These are phyloP conservation scores for Cruciata laevipes DNA, from an alignment of 257 asterid genomes.

Conservation along the genomic window DNA sequence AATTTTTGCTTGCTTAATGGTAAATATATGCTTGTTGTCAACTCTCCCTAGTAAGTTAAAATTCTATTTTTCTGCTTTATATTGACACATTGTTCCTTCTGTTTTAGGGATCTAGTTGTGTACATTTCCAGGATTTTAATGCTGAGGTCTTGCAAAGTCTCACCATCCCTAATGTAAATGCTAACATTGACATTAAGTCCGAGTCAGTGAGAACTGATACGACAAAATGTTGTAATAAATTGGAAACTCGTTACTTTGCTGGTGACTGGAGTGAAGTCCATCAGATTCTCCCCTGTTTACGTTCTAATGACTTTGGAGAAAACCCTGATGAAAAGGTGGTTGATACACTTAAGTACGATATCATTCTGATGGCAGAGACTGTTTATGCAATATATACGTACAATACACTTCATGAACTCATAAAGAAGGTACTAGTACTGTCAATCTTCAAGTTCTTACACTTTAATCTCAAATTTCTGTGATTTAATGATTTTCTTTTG, in stretches of 20 bases:
- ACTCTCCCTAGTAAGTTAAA: background rate
- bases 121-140: slow-evolving; percentile 95
- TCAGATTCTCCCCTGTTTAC: slow-evolving; percentile 38
- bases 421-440: slow-evolving; percentile 50
- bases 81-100: slow-evolving; percentile 2
- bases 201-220: slow-evolving; percentile 14
- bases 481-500: slow-evolving; percentile 11
- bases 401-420: slow-evolving; percentile 56
- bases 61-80: background rate
- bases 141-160: slow-evolving; percentile 79
- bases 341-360: slow-evolving; percentile 47
- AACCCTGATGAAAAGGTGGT: slow-evolving; percentile 15
- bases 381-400: slow-evolving; percentile 75
- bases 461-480: background rate
- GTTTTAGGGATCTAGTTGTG: slow-evolving; percentile 58
- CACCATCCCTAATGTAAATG: slow-evolving; percentile 78
- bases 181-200: slow-evolving; percentile 42
- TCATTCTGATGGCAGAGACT: slow-evolving; percentile 95
- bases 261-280: slow-evolving; percentile 93
- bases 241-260: slow-evolving; percentile 70
- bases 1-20: slow-evolving; percentile 70
- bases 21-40: slow-evolving; percentile 17
- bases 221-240: slow-evolving; percentile 14
- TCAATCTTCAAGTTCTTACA: background rate
- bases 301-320: slow-evolving; percentile 17